Conservation (phyloP, 2,329 filamentous ascomycete species). For the Trichoderma koningiopsis region DNA sequence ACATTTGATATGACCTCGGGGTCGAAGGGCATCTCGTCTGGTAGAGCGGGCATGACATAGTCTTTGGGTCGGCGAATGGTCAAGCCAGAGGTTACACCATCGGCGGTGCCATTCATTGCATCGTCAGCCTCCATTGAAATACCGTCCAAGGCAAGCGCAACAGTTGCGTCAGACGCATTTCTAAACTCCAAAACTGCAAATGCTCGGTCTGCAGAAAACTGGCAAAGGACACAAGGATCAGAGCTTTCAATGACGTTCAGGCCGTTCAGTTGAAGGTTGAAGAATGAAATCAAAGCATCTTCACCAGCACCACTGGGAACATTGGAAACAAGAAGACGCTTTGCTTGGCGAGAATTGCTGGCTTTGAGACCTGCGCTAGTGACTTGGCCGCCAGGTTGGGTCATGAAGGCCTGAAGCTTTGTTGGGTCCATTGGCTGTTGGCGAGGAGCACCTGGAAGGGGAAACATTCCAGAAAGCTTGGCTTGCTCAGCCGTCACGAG, state of each 20-base stretch:
- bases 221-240: slow-evolving; percentile 83
- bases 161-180: slow-evolving; percentile 81
- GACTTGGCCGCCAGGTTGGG: slow-evolving; percentile 73
- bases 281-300: slow-evolving; percentile 77
- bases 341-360: slow-evolving; percentile 89
- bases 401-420: slow-evolving; percentile 94
- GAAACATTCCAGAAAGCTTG: slow-evolving; percentile 99
- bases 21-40: slow-evolving; percentile 72
- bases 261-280: slow-evolving; percentile 96
- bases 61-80: slow-evolving; percentile 88
- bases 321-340: slow-evolving; percentile 87
- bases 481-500: slow-evolving; percentile 98
- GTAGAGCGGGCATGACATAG: slow-evolving; percentile 86
- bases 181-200: slow-evolving; percentile 94
- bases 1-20: slow-evolving; percentile 75
- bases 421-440: slow-evolving; percentile 94
- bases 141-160: slow-evolving; percentile 86
- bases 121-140: slow-evolving; percentile 81
- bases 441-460: slow-evolving; percentile 89
- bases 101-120: slow-evolving; percentile 53
- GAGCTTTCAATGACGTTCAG: slow-evolving; percentile 83
- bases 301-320: slow-evolving; percentile 73
- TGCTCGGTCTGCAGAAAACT: slow-evolving; percentile 74
- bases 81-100: slow-evolving; percentile 62
- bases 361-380: slow-evolving; percentile 84